Evolutionary conservation across 169 alveolate species (phyloP).

Genomic region (Cryptosporidium meleagridis): DNA sequence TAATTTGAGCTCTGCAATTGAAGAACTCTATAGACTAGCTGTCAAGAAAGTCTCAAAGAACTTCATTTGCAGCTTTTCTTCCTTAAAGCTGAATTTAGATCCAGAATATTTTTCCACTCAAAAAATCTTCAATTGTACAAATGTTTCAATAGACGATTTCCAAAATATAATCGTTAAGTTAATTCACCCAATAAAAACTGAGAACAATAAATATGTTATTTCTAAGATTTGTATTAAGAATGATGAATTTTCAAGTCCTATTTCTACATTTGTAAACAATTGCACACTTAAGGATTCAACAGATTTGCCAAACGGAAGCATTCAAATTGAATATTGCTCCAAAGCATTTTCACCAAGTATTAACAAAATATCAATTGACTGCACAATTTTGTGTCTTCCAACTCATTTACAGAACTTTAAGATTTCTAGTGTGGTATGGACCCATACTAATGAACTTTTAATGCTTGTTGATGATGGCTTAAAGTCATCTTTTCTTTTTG

Average conservation of each 20-base stretch:
- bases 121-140: neutral
- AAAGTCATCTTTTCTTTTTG: neutral
- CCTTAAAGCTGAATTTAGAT: neutral
- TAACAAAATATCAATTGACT: neutral
- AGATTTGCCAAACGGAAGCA: neutral
- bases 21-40: conserved; percentile 3
- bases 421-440: conserved; percentile 15
- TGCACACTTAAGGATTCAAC: neutral
- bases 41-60: conserved; percentile 17
- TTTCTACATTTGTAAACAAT: neutral
- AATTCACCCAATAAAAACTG: neutral
- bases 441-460: neutral
- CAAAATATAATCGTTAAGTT: neutral
- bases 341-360: neutral
- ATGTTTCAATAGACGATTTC: conserved; percentile 10
- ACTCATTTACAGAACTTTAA: neutral
- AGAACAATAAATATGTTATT: neutral
- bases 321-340: conserved; percentile 6
- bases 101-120: conserved; percentile 1
- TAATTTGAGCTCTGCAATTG: neutral
- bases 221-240: neutral
- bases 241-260: neutral
- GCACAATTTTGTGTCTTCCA: neutral
- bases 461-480: neutral
- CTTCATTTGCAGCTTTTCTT: neutral